Evolutionary conservation across 1,284 basidiomycete genomes (phyloP).

Genomic region (Earliella scabrosa): DNA sequence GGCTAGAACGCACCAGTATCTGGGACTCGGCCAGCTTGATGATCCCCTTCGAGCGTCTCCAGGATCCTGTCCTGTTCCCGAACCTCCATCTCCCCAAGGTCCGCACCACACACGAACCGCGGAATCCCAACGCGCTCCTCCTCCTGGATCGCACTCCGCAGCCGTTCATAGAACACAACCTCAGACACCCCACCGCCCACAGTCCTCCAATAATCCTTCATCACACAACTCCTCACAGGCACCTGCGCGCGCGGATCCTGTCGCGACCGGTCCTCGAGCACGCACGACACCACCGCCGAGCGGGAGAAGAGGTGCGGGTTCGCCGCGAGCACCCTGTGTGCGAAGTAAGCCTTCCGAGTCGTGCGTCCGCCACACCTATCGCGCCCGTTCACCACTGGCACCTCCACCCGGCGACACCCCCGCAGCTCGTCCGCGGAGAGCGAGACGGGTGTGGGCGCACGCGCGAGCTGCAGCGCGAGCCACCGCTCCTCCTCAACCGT

Average conservation of each 20-base stretch:
- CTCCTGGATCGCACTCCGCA: background rate
- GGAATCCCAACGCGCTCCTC: constrained; percentile 2
- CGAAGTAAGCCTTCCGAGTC: background rate
- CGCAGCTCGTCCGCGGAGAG: background rate
- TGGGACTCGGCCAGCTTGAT: no score
- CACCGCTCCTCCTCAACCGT: background rate
- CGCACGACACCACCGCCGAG: constrained; percentile 14
- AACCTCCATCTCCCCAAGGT: constrained; percentile 5
- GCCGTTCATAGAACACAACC: constrained; percentile 8
- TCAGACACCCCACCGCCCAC: constrained; percentile 2
- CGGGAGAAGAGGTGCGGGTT: constrained; percentile 12
- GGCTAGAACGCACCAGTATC: no score
- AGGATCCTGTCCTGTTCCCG: background rate
- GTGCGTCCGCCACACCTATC: no score
- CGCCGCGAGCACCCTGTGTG: constrained; percentile 8
- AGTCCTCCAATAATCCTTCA: constrained; percentile 10
- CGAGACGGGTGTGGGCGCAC: no score
- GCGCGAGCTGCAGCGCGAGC: background rate
- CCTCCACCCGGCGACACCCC: background rate
- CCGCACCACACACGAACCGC: constrained; percentile 2
- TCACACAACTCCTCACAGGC: background rate
- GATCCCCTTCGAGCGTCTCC: no score
- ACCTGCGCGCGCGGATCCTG: background rate
- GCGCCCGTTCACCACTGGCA: constrained; percentile 3
- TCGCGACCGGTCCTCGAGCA: constrained; percentile 7